A percentile compares a stretch with the other conserved stretches of the same genome.
These are phyloP conservation scores for Eudorina sp. DNA, from an alignment of 139 green algal genomes.

Conservation along the genomic window DNA sequence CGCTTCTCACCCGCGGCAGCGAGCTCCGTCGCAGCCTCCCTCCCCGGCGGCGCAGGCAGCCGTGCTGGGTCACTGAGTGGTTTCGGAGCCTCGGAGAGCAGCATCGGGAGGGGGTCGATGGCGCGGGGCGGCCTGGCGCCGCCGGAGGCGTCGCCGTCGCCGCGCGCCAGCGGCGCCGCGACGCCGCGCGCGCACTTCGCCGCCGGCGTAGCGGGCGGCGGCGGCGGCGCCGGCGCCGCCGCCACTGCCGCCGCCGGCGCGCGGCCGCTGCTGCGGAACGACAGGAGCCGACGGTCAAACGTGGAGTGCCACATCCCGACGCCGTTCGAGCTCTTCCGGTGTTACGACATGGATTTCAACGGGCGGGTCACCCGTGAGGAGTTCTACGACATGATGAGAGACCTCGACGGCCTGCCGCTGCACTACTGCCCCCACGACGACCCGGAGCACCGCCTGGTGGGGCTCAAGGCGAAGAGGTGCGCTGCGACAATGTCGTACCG, in stretches of 20 bases:
- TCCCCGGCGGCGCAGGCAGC: not conserved
- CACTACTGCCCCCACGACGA: conserved; percentile 8
- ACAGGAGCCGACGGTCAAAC: not conserved
- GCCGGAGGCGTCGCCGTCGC: not conserved
- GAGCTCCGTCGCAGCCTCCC: not conserved
- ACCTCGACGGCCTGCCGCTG: conserved; percentile 38
- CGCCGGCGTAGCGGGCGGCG: not conserved
- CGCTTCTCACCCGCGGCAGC: not conserved
- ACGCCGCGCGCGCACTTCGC: not conserved
- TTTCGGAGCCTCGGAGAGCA: not conserved
- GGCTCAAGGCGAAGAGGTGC: not conserved
- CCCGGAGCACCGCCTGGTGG: conserved; percentile 2
- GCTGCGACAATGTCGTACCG: no score
- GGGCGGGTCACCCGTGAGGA: conserved; percentile 30
- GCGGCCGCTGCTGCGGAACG: not conserved
- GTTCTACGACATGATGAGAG: conserved; percentile 26
- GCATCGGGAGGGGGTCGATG: no score
- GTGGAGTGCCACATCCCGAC: conserved; percentile 26
- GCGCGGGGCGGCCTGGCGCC: not conserved
- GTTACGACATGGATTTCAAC: conserved; percentile 45
- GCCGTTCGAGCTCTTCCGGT: conserved; percentile 43
- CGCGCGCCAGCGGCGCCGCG: not conserved
- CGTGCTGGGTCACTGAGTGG: not conserved
- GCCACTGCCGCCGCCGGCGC: not conserved
- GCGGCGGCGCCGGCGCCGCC: not conserved